Evolutionary conservation across 2,329 filamentous ascomycete genomes (phyloP).

Genomic region (Graphilbum fragrans): DNA sequence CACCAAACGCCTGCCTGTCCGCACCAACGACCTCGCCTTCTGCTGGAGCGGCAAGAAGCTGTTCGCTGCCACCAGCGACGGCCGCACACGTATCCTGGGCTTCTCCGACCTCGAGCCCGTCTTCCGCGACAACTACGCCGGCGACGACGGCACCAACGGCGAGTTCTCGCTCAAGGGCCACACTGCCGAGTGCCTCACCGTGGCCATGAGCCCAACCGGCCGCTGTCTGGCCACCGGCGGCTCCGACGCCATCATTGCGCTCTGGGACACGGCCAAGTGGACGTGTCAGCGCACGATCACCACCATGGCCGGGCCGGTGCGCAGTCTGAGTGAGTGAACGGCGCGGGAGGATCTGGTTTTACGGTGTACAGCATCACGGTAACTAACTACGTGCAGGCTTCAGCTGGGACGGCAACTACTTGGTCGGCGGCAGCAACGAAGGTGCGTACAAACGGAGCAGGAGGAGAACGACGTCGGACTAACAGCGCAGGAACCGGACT

Average conservation of each 20-base stretch:
- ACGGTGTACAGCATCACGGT: neutral
- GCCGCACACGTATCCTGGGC: constrained; percentile 56
- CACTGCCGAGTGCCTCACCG: constrained; percentile 57
- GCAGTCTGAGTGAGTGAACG: constrained; percentile 45
- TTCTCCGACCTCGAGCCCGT: constrained; percentile 52
- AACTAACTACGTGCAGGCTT: constrained; percentile 41
- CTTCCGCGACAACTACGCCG: constrained; percentile 33
- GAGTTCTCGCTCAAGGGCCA: constrained; percentile 59
- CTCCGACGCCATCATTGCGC: constrained; percentile 59
- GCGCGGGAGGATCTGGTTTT: neutral
- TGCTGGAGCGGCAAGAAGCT: constrained; percentile 61
- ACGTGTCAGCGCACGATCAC: constrained; percentile 61
- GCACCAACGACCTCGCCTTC: constrained; percentile 64
- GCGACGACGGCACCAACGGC: constrained; percentile 18
- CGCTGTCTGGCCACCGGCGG: constrained; percentile 64
- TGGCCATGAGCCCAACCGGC: constrained; percentile 59
- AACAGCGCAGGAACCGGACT: constrained; percentile 46
- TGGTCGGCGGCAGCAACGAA: constrained; percentile 65
- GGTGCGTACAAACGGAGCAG: constrained; percentile 25
- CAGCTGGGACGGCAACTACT: constrained; percentile 64
- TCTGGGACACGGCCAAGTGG: constrained; percentile 73
- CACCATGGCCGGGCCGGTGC: constrained; percentile 56
- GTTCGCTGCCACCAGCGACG: constrained; percentile 59
- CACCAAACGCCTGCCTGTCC: constrained; percentile 46
- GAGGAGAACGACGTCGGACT: neutral